phyloP scores from a whole-genome alignment of 768 basidiomycete genomes.

The Piloderma croceum region DNA sequence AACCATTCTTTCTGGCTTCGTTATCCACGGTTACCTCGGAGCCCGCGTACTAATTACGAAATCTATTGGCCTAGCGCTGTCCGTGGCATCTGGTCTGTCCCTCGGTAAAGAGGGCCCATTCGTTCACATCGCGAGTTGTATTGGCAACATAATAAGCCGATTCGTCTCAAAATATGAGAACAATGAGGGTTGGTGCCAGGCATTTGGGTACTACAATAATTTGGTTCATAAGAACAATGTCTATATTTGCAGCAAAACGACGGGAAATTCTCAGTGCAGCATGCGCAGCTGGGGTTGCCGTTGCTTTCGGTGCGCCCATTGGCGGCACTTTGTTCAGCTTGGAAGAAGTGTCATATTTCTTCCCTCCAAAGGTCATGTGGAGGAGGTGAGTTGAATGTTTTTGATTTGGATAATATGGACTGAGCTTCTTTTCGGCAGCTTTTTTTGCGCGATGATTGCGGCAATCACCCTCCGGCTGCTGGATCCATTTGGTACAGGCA shows the following conservation, averaged over 20 bases:
- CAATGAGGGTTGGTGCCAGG: slow-evolving; percentile 86
- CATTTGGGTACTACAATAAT: too few relatives aligned
- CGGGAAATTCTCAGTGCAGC: slow-evolving; percentile 94
- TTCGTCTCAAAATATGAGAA: slow-evolving; percentile 86
- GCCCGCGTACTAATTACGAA: slow-evolving; percentile 87
- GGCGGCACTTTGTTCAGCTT: slow-evolving; percentile 89
- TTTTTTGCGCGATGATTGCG: slow-evolving; percentile 97
- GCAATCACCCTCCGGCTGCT: slow-evolving; percentile 90
- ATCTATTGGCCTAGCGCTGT: slow-evolving; percentile 79
- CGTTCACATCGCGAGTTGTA: slow-evolving; percentile 88
- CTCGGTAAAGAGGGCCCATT: slow-evolving; percentile 59
- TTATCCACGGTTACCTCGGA: slow-evolving; percentile 96
- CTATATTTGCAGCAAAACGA: slow-evolving; percentile 64
- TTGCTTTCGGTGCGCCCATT: slow-evolving; percentile 95
- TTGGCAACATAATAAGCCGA: slow-evolving; percentile 90
- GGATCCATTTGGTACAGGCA: slow-evolving; percentile 93
- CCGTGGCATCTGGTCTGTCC: slow-evolving; percentile 88
- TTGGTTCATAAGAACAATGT: background rate
- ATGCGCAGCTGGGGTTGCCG: slow-evolving; percentile 95
- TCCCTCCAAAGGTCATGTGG: slow-evolving; percentile 97
- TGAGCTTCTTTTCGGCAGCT: slow-evolving; percentile 44
- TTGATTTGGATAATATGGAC: slow-evolving; percentile 22
- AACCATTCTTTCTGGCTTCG: slow-evolving; percentile 89
- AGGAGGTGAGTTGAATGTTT: slow-evolving; percentile 55
- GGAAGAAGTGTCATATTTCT: slow-evolving; percentile 96